A percentile compares a stretch with the other conserved stretches of the same genome.
Evolutionary conservation across 2,329 filamentous ascomycete species (phyloP).

Genomic region (Apiospora rasikravindrae): DNA sequence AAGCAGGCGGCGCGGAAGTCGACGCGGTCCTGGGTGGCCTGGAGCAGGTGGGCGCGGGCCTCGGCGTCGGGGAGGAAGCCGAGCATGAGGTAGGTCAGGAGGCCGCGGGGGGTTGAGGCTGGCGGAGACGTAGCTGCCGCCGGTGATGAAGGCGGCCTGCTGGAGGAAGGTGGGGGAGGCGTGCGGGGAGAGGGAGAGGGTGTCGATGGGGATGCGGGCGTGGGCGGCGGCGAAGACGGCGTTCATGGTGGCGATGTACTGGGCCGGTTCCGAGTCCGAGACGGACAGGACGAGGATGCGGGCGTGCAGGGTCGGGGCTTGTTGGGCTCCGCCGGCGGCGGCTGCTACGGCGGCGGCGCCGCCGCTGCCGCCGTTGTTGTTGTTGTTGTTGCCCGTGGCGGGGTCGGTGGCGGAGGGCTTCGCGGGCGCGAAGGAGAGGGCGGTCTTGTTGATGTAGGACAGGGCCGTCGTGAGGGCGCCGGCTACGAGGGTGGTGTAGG

Average conservation of each 20-base stretch:
- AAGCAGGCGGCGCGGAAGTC: conserved; percentile 99
- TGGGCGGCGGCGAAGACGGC: conserved; percentile 94
- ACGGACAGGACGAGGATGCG: conserved; percentile 91
- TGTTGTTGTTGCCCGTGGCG: conserved; percentile 37
- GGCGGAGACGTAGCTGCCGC: conserved; percentile 58
- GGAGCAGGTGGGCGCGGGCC: conserved; percentile 67
- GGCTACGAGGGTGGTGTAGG: conserved; percentile 84
- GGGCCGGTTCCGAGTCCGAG: conserved; percentile 80
- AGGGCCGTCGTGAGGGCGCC: conserved; percentile 90
- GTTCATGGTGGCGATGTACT: conserved; percentile 99
- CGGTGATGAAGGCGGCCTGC: conserved; percentile 75
- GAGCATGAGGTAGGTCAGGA: conserved; percentile 95
- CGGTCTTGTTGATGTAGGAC: conserved; percentile 85
- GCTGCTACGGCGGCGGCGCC: conserved; percentile 34
- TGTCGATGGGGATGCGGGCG: conserved; percentile 87
- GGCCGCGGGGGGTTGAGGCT: conserved; percentile 62
- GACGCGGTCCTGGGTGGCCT: conserved; percentile 82
- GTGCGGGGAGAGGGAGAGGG: conserved; percentile 72
- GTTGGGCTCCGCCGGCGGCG: conserved; percentile 38
- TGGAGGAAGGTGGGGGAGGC: conserved; percentile 91
- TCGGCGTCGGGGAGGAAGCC: conserved; percentile 75
- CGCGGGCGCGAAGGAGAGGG: conserved; percentile 66
- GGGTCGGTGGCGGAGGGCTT: conserved; percentile 46
- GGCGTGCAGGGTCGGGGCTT: conserved; percentile 64
- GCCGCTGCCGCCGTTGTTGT: conserved; percentile 33